Conservation (phyloP, 495 filamentous ascomycete genomes). For the Daldinia vernicosa region DNA sequence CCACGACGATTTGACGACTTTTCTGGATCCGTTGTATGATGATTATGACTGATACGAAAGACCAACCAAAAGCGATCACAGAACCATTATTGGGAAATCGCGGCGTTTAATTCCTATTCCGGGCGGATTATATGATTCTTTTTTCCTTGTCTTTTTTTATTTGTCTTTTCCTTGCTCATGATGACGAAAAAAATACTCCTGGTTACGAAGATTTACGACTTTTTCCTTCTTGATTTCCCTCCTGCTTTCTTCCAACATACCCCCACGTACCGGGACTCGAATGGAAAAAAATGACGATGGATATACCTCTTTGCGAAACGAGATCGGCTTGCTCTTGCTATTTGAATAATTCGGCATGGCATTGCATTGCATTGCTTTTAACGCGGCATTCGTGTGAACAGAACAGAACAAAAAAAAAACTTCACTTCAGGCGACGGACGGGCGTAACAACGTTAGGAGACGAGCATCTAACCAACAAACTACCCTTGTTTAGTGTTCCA, state of each 20-base stretch:
- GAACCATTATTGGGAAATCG: conserved; percentile 12
- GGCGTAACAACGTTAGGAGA: not conserved
- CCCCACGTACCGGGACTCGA: not conserved
- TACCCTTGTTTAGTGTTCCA: not conserved
- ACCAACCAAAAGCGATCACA: conserved; percentile 15
- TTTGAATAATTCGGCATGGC: not conserved
- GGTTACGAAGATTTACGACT: conserved; percentile 28
- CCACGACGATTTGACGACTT: conserved; percentile 1
- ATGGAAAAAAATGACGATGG: not conserved
- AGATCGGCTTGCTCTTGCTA: not conserved
- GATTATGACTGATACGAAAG: conserved; percentile 28
- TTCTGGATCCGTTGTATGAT: conserved; percentile 14
- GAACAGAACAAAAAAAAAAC: not conserved
- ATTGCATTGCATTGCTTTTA: not conserved
- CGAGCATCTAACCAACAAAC: not conserved
- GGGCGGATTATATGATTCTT: conserved; percentile 12
- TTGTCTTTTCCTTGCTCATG: conserved; percentile 15
- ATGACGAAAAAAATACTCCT: conserved; percentile 20
- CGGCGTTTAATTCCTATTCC: conserved; percentile 28
- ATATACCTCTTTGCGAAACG: conserved; percentile 15
- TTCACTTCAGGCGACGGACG: not conserved
- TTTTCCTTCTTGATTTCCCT: conserved; percentile 6
- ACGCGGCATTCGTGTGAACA: not conserved
- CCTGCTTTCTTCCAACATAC: not conserved
- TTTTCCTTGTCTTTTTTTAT: conserved; percentile 4